A percentile compares a stretch with the other conserved stretches of the same genome.
These are phyloP conservation scores for Extremus antarcticus DNA, from an alignment of 495 filamentous ascomycete genomes.

Conservation along the genomic window DNA sequence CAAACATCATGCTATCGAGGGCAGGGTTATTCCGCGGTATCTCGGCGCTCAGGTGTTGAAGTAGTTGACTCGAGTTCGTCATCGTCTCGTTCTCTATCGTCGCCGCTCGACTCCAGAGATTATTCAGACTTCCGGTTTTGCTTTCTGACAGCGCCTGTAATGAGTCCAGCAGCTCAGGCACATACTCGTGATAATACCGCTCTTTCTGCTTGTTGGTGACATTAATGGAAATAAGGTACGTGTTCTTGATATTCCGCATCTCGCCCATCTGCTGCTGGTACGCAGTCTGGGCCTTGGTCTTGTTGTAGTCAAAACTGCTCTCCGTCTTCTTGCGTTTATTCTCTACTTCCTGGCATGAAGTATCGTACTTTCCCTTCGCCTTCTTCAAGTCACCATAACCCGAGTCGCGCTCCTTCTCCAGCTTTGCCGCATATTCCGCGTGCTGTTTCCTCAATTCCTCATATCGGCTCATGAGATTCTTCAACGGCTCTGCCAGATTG, in stretches of 20 bases:
- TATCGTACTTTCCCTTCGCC: slow-evolving; percentile 84
- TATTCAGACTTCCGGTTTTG: slow-evolving; percentile 68
- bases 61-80: slow-evolving; percentile 54
- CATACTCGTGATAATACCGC: slow-evolving; percentile 91
- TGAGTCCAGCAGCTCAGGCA: slow-evolving; percentile 83
- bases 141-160: slow-evolving; percentile 88
- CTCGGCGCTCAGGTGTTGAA: slow-evolving; percentile 61
- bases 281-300: slow-evolving; percentile 70
- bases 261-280: slow-evolving; percentile 85
- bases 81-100: slow-evolving; percentile 67
- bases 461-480: slow-evolving; percentile 56
- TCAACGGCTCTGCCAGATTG: slow-evolving; percentile 77
- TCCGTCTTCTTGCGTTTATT: slow-evolving; percentile 89
- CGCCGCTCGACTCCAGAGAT: slow-evolving; percentile 68
- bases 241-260: slow-evolving; percentile 98
- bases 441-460: slow-evolving; percentile 92
- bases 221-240: slow-evolving; percentile 88
- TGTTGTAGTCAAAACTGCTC: slow-evolving; percentile 71
- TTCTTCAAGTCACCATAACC: slow-evolving; percentile 82
- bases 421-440: slow-evolving; percentile 71
- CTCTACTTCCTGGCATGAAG: slow-evolving; percentile 88
- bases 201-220: slow-evolving; percentile 95
- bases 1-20: slow-evolving; percentile 94
- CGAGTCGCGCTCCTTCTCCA: slow-evolving; percentile 78
- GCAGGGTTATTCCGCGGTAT: slow-evolving; percentile 80